Evolutionary conservation across 305 asterid genomes (phyloP).

Genomic region (Fraxinus velutina): DNA sequence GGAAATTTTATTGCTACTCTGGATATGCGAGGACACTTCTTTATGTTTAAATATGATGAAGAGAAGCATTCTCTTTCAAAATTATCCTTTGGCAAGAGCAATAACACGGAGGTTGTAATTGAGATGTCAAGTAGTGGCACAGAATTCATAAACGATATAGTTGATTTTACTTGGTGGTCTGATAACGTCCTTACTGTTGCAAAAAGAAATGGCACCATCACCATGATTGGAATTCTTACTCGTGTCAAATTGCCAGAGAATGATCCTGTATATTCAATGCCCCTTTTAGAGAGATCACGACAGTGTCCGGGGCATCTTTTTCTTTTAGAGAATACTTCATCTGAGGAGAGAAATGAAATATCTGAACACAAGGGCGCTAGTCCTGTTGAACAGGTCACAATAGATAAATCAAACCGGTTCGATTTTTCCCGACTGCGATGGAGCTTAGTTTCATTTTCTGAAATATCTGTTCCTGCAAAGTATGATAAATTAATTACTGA

Average conservation of each 20-base stretch:
- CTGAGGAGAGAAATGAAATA: conserved; percentile 36
- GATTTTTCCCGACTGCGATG: conserved; percentile 58
- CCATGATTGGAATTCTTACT: conserved; percentile 57
- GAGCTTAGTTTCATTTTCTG: conserved; percentile 64
- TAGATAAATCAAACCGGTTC: conserved; percentile 34
- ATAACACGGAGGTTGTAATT: conserved; percentile 25
- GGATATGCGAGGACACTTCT: conserved; percentile 66
- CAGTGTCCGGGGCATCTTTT: conserved; percentile 59
- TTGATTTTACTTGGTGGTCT: conserved; percentile 98
- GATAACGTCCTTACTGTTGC: conserved; percentile 60
- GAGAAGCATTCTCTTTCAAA: conserved; percentile 45
- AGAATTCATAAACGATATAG: conserved; percentile 39
- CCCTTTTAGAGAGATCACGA: conserved; percentile 69
- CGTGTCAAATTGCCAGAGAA: conserved; percentile 41
- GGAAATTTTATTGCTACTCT: conserved; percentile 70
- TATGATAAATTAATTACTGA: conserved; percentile 60
- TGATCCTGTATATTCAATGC: conserved; percentile 56
- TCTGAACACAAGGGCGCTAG: conserved; percentile 37
- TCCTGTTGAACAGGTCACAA: conserved; percentile 36
- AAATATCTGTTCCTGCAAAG: conserved; percentile 69
- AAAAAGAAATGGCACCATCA: conserved; percentile 53
- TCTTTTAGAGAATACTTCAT: conserved; percentile 57
- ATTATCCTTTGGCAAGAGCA: conserved; percentile 37
- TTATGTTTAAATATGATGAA: conserved; percentile 60
- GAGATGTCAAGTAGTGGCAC: conserved; percentile 36